A percentile compares a stretch with the other conserved stretches of the same genome.
These are phyloP conservation scores for Talaromyces liani DNA, from an alignment of 495 filamentous ascomycete genomes.

Conservation along the genomic window DNA sequence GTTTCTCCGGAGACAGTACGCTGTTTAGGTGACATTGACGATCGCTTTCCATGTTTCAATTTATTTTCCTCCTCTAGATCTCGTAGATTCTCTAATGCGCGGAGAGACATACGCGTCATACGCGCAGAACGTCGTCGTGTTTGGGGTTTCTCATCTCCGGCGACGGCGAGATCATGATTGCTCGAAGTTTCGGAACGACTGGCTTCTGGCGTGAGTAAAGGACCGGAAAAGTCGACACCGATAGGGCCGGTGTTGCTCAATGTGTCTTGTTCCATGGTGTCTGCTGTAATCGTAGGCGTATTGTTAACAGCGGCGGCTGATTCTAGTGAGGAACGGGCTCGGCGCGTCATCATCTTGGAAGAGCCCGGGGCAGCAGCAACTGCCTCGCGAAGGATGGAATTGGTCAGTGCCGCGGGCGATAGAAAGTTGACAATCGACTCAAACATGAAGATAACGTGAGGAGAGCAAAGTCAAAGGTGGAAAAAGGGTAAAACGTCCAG, in stretches of 20 bases:
- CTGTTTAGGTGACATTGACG: conserved; percentile 15
- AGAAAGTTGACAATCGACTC: conserved; percentile 10
- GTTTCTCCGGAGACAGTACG: conserved; percentile 36
- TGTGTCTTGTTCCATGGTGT: conserved; percentile 22
- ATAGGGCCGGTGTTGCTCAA: conserved; percentile 25
- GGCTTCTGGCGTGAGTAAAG: conserved; percentile 39
- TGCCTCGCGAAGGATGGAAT: conserved; percentile 4
- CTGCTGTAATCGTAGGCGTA: conserved; percentile 25
- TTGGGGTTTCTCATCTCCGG: conserved; percentile 31
- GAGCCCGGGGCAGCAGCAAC: conserved; percentile 3
- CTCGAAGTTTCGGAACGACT: conserved; percentile 45
- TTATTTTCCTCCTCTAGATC: conserved; percentile 10
- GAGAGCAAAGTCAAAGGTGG: background rate
- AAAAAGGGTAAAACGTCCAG: background rate
- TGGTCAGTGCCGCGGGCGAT: conserved; percentile 5
- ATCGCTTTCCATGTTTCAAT: background rate
- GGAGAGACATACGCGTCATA: conserved; percentile 35
- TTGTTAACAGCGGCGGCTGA: conserved; percentile 8
- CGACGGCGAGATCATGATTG: conserved; percentile 37
- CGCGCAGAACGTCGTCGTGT: conserved; percentile 35
- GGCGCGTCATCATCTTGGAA: conserved; percentile 21
- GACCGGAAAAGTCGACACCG: conserved; percentile 35
- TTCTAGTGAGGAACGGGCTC: conserved; percentile 16
- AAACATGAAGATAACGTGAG: conserved; percentile 8
- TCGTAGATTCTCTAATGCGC: conserved; percentile 19